Base-by-base conservation (phyloP, 2,329 filamentous ascomycete species). In the Ampelomyces quisqualis region DNA sequence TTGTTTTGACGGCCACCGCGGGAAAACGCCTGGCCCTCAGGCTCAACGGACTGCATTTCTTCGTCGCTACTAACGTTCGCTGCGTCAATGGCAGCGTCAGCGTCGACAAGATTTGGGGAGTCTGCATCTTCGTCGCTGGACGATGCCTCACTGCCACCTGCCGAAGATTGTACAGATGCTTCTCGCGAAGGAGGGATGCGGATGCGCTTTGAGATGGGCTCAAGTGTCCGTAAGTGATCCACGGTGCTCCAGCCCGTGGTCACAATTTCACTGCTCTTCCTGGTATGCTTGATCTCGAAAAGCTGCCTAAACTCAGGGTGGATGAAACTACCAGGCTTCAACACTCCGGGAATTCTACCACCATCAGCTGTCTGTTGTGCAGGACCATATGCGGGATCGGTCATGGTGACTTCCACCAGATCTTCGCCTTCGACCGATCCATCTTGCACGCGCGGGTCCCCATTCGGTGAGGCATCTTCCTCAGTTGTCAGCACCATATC, bases 391-490 rank as follows among this genome's bases (percentile, higher is more conserved):
- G 61, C 62, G 2, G 73, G 72, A 55, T 89, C 85, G 38, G 82
- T 83, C 84, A 96, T 90, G 1, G 86, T 87, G 11, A 98, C 84
- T 61, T 96, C 88, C 5, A 97, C 87, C 58, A 96, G 81, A 47
- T 96, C 90, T 65, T 96, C 91, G 7, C 89, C 87, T 63, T 90
- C 85, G 2, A 95, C 79, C 3, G 90, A 95, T 19, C 81, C 79
- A 30, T 88, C 85, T 43, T 85, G 80, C 32, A 95, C 77, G 60
- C 85, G 86, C 15, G 79, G 76, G 51, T 86, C 86, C 7, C 78
- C 80, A 3, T 82, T 82, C 3, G 82, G 85, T 48, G 86, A 81
- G 3, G 78, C 80, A 49, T 79, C 77, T 45, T 80, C 78, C 15
- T 77, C 75, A 11, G 75, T 84, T 41, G 84, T 81, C 8, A 86